phyloP scores from a whole-genome alignment of 306 rosid genomes.

The Vicia villosa region DNA sequence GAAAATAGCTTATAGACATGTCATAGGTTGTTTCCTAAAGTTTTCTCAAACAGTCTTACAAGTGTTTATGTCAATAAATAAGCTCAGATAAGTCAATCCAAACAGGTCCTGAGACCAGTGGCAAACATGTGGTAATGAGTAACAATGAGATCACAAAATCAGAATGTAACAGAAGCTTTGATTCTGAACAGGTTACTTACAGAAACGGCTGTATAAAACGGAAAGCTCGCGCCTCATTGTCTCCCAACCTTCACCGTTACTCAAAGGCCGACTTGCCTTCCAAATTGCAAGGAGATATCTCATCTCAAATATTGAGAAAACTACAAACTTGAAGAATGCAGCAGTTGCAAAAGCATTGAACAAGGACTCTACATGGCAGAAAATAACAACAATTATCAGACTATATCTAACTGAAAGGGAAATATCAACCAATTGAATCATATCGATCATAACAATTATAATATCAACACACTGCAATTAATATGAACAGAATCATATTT shows the following conservation, averaged over 20 bases:
- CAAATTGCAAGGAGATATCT: constrained; percentile 99
- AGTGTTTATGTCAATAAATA: neutral
- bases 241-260: constrained; percentile 97
- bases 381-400: constrained; percentile 27
- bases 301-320: constrained; percentile 98
- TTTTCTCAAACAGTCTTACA: neutral
- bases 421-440: constrained; percentile 25
- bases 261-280: constrained; percentile 93
- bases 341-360: constrained; percentile 99
- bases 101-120: neutral
- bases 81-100: neutral
- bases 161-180: constrained; percentile 16
- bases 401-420: neutral
- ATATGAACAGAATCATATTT: constrained; percentile 5
- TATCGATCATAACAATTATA: constrained; percentile 13
- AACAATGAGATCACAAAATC: constrained; percentile 21
- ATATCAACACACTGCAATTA: constrained; percentile 8
- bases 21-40: neutral
- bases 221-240: constrained; percentile 98
- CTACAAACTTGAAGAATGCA: constrained; percentile 97
- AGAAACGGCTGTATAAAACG: constrained; percentile 93
- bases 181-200: constrained; percentile 57
- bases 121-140: neutral
- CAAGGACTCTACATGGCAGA: constrained; percentile 73
- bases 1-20: neutral